Percentiles rank a stretch among this genome's conserved stretches.
Evolutionary conservation across 768 basidiomycete genomes (phyloP).

Genomic region (Tricholoma saponaceum): DNA sequence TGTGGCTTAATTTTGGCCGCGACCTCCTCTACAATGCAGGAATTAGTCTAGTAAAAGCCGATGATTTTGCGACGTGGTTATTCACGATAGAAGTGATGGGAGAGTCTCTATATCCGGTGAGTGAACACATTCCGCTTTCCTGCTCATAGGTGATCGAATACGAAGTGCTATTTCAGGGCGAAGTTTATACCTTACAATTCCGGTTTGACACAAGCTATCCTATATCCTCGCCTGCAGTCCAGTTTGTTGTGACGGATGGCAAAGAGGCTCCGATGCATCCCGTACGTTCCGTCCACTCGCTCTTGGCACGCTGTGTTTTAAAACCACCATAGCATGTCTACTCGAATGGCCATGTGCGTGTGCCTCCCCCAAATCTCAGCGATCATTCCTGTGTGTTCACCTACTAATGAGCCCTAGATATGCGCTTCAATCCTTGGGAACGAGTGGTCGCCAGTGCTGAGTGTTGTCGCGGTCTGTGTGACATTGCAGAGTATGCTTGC

Average conservation of each 20-base stretch:
- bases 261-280: slow-evolving; percentile 75
- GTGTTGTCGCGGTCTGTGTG: slow-evolving; percentile 75
- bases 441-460: slow-evolving; percentile 89
- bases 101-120: slow-evolving; percentile 72
- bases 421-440: slow-evolving; percentile 87
- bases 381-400: neutral
- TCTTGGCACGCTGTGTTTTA: slow-evolving; percentile 3
- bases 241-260: slow-evolving; percentile 68
- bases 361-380: slow-evolving; percentile 4
- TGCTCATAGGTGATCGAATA: neutral
- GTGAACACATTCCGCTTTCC: slow-evolving; percentile 8
- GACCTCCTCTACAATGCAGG: slow-evolving; percentile 37
- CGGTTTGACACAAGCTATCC: slow-evolving; percentile 81
- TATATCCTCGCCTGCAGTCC: slow-evolving; percentile 84
- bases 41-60: slow-evolving; percentile 68
- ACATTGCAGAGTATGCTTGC: slow-evolving; percentile 92
- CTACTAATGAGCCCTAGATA: slow-evolving; percentile 45
- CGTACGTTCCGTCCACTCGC: slow-evolving; percentile 37
- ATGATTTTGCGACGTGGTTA: slow-evolving; percentile 75
- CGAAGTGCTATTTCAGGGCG: slow-evolving; percentile 43
- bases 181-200: slow-evolving; percentile 76
- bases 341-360: slow-evolving; percentile 77
- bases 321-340: slow-evolving; percentile 65
- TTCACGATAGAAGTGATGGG: slow-evolving; percentile 83
- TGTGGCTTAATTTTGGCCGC: neutral